Base-by-base conservation (phyloP, 108 stramenopile species). In the Skeletonema menzelii region DNA sequence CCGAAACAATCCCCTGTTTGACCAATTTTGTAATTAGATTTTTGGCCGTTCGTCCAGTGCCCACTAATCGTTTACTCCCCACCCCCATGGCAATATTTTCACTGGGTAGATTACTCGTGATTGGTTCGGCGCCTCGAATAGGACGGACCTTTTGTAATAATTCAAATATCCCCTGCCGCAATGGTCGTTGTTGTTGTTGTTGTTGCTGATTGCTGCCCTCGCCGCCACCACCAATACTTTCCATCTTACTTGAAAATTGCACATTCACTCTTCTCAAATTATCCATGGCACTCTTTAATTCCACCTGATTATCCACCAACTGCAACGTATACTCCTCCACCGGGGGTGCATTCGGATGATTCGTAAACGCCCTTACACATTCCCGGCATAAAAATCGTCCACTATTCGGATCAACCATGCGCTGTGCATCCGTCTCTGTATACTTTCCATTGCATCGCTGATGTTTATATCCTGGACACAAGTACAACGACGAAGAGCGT, bases 31-130 rank as follows among this genome's bases (percentile, higher is more conserved):
- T 86, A 34, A 88, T 75, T 63, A 85, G 73, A 63, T 85, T 87
- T 7, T 87, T 88, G 1, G 91, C 93, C 13, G 95, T 96, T 56
- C 92, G 81, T n/a, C 95, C 95, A 4, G 95, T 96, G 4, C 95
- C 95, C 26, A 79, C 93, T 34, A 96, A 67, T 44, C 95, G 88
- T 57, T 86, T 94, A 30, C 90, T 90, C 35, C 95, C 95, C 59
- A 92, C 85, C 8, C 88, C 92, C 80, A 91, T 71, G 49, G 89
- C 82, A 70, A 89, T 88, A 65, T 92, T 96, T 70, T 96, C 95
- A 38, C 90, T 91, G 14, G 95, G 95, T 38, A 92, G 66, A 72
- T 96, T 96, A 77, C 82, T 84, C 12, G 92, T 91, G 37, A 96
- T 88, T 15, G 95, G 91, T 27, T 82, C 82, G 10, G 58, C 76